phyloP scores from a whole-genome alignment of 148 eudicot species.

The Amaranthus palmeri region DNA sequence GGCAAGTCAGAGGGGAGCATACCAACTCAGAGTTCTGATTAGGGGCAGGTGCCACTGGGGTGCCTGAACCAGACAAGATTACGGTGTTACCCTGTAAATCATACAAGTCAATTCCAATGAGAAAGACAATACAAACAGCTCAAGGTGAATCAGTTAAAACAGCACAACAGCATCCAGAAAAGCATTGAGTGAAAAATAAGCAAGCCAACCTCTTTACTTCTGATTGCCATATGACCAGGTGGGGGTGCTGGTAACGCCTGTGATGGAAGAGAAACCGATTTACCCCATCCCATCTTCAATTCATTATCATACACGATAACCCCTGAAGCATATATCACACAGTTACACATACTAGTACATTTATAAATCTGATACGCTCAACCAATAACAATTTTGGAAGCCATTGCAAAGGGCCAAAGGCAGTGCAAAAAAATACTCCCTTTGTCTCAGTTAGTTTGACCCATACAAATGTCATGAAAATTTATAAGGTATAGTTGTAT shows the following conservation, averaged over 20 bases:
- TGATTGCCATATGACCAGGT: slow-evolving; percentile 99
- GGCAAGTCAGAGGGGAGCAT: slow-evolving; percentile 12
- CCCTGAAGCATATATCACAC: slow-evolving; percentile 42
- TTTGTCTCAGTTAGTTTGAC: no score
- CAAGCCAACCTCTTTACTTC: slow-evolving; percentile 88
- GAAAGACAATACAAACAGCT: slow-evolving; percentile 11
- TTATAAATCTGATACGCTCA: no score
- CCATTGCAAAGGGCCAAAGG: no score
- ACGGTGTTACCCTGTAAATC: slow-evolving; percentile 78
- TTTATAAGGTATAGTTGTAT: no score
- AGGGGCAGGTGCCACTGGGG: slow-evolving; percentile 81
- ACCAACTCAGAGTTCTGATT: slow-evolving; percentile 96
- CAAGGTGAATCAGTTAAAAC: not conserved
- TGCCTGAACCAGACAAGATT: slow-evolving; percentile 92
- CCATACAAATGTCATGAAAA: no score
- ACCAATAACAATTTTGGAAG: no score
- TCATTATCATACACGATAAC: slow-evolving; percentile 92
- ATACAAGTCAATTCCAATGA: slow-evolving; percentile 8
- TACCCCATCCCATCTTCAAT: slow-evolving; percentile 99
- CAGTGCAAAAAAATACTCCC: no score
- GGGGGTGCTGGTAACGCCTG: slow-evolving; percentile 99
- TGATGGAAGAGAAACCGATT: slow-evolving; percentile 95
- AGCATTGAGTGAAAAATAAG: not conserved
- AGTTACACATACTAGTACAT: no score
- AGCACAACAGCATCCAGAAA: slow-evolving; percentile 2